Evolutionary conservation across 768 basidiomycete genomes (phyloP).

Genomic region (Trametes villosa): DNA sequence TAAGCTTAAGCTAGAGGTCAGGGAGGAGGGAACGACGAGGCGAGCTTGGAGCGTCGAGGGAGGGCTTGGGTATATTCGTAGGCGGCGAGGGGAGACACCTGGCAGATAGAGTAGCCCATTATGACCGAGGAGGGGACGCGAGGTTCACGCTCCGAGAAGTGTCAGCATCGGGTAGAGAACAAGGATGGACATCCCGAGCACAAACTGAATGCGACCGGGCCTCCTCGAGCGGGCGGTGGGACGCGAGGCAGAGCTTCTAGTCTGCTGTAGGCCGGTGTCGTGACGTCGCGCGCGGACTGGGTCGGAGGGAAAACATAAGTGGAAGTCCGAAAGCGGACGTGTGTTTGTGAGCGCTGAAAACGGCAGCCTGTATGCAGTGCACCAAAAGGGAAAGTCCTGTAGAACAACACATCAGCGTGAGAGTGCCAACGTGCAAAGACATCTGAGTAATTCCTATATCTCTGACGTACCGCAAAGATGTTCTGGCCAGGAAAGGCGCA

Average conservation of each 20-base stretch:
- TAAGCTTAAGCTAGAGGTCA: too few relatives aligned
- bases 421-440: not conserved
- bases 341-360: constrained; percentile 4
- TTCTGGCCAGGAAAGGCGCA: too few relatives aligned
- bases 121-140: not conserved
- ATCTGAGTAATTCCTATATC: too few relatives aligned
- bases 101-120: not conserved
- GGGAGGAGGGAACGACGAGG: not conserved
- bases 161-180: constrained; percentile 1
- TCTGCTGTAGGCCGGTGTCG: constrained; percentile 3
- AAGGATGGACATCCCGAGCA: constrained; percentile 19
- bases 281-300: not conserved
- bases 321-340: constrained; percentile 3
- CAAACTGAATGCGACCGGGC: not conserved
- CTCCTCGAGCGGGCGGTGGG: not conserved
- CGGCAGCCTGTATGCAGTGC: constrained; percentile 2
- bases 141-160: not conserved
- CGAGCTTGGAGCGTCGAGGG: not conserved
- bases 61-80: constrained; percentile 16
- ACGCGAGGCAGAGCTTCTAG: constrained; percentile 8
- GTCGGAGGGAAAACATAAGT: constrained; percentile 1
- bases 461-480: too few relatives aligned
- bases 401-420: constrained; percentile 13
- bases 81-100: not conserved
- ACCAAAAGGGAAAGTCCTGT: constrained; percentile 11